Base-by-base conservation (phyloP, 2,329 filamentous ascomycete genomes). In the Scleromitrula shiraiana region DNA sequence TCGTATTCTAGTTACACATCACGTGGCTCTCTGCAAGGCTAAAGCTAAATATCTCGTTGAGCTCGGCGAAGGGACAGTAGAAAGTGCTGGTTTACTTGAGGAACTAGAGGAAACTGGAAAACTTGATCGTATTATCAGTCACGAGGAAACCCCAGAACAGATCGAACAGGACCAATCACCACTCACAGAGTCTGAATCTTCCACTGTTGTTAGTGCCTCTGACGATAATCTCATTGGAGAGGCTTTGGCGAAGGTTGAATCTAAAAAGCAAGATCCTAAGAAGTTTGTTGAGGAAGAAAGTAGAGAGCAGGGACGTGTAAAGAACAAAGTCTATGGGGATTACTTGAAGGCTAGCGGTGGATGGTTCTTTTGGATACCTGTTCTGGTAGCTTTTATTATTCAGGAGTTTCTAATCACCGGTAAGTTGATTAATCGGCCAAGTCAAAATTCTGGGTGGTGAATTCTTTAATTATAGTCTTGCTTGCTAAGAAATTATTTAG, bases 1-100 rank as follows among this genome's bases (percentile, higher is more conserved):
- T 2, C 71, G 86, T 24, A 86, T 93, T 40, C 68, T 93, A 4
- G 87, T 89, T 22, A 93, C 87, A 0, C 87, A 93, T 60, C 85
- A 91, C 57, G 81, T 89, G 17, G 78, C 78, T 3, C 72, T 91
- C 2, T 84, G 82, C 54, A 74, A 86, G 49, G 72, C 83, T 10
- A 78, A 77, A 59, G 80, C 87, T 6, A 85, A 85, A 57, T 91
- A 85, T 56, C 72, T 86, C 6, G 82, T 90, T 4, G 77, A 87
- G 52, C 75, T 93, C 2, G 82, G 79, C 17, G 78, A 87, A 46
- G 87, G 85, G 7, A 72, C 70, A 6, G 74, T 85, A 7, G 70
- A 82, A 33, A 70, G 83, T 54, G 74, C 80, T 2, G 86, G 85
- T 0, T 66, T 80, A 1, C 69, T 85, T 1, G 75, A 78, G 0